phyloP scores from a whole-genome alignment of 106 monocot species.

The Hemerocallis citrina region DNA sequence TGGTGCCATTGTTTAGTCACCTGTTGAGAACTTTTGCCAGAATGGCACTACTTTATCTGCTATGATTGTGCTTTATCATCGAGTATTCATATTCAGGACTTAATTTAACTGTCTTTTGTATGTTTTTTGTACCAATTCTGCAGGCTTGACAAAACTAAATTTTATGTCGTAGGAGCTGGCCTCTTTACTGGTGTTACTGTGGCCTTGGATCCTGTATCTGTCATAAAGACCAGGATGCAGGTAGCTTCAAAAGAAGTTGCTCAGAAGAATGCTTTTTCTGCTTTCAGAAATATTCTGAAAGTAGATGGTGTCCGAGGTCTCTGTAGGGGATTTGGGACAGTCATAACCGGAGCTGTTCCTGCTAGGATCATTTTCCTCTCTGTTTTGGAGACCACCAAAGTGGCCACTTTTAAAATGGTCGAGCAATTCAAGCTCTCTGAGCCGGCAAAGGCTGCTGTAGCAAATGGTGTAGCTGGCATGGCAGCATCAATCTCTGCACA shows the following conservation, averaged over 20 bases:
- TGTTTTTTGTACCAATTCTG: not conserved
- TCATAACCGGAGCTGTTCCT: constrained; percentile 86
- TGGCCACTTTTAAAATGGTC: constrained; percentile 48
- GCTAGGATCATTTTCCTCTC: constrained; percentile 93
- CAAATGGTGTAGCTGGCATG: constrained; percentile 88
- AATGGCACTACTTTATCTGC: too few species aligned
- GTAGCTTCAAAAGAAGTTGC: constrained; percentile 77
- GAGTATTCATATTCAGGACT: too few species aligned
- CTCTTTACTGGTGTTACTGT: constrained; percentile 87
- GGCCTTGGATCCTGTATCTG: constrained; percentile 80
- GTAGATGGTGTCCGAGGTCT: constrained; percentile 79
- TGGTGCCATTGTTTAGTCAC: too few species aligned
- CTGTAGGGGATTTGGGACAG: constrained; percentile 96
- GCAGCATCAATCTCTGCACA: constrained; percentile 79
- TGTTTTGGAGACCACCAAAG: constrained; percentile 81
- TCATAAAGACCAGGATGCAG: constrained; percentile 97
- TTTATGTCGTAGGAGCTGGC: constrained; percentile 91
- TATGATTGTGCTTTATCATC: too few species aligned
- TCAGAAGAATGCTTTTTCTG: constrained; percentile 64
- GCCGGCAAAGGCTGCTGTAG: constrained; percentile 79
- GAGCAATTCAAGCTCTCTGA: constrained; percentile 82
- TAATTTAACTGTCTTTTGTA: too few species aligned
- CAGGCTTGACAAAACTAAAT: constrained; percentile 97
- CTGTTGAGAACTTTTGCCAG: too few species aligned
- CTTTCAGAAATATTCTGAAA: constrained; percentile 76